Conservation (phyloP, 305 asterid genomes). For the Galium porrigens region DNA sequence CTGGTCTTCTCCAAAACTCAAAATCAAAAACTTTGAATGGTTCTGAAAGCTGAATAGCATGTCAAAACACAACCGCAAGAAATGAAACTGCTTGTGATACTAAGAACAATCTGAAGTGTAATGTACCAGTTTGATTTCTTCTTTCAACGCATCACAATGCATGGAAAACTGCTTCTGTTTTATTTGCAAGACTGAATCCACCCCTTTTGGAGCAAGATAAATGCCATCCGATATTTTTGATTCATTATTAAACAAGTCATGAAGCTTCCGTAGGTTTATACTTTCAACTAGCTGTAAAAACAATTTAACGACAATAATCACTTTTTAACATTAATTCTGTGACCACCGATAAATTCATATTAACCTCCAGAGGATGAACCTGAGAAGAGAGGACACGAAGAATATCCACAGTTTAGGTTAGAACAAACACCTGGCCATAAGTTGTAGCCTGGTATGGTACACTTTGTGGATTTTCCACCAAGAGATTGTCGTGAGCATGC, state of each 20-base stretch:
- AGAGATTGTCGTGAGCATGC: conserved; percentile 80
- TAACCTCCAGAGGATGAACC: neutral
- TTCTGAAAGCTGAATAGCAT: conserved; percentile 56
- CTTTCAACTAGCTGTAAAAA: conserved; percentile 68
- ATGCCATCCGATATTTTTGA: conserved; percentile 48
- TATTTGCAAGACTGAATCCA: conserved; percentile 31
- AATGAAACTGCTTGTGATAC: neutral
- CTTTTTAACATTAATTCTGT: neutral
- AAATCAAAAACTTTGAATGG: conserved; percentile 84
- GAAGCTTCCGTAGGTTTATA: conserved; percentile 45
- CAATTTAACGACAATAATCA: neutral
- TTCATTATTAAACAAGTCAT: conserved; percentile 51
- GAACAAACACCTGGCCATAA: conserved; percentile 63
- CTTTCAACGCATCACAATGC: conserved; percentile 69
- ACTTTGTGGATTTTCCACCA: conserved; percentile 62
- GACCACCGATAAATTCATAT: neutral
- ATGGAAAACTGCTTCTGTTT: conserved; percentile 55
- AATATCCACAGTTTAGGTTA: conserved; percentile 11
- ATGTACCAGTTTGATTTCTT: conserved; percentile 59
- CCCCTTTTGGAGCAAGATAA: conserved; percentile 56
- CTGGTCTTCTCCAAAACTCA: conserved; percentile 90
- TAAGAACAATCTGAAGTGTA: neutral
- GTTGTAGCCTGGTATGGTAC: conserved; percentile 71
- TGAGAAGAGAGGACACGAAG: neutral
- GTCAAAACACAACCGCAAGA: conserved; percentile 16